Base-by-base conservation (phyloP, 2,329 filamentous ascomycete genomes). In the Diplodia seriata region DNA sequence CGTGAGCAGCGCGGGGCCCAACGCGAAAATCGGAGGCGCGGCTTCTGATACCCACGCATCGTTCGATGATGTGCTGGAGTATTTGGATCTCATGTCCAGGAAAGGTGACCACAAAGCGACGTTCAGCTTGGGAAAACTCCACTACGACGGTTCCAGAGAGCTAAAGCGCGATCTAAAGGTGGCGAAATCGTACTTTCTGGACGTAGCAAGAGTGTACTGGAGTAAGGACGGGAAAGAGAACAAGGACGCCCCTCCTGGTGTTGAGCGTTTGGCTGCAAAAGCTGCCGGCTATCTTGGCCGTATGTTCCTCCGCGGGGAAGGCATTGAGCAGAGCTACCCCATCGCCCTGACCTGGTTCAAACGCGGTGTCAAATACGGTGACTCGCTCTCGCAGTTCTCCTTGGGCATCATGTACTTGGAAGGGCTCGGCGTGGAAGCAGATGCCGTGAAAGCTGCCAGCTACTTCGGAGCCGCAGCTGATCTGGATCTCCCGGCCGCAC, bases 11-110 rank as follows among this genome's bases (percentile, higher is more conserved):
- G 91, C 95, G 0, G 95, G 95, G 4, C 85, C 87, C 68, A 94
- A 97, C 76, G 93, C 93, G 4, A 86, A 90, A 74, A 89, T 89
- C 70, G 87, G 89, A 23, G 88, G 89, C 67, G 86, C 89, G 1
- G 90, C 91, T 71, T 92, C 92, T 2, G 91, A 95, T 75, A 88
- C 91, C 0, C 91, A 97, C 74, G 93, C 93, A 1, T 91, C 92
- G 18, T 87, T 97, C 68, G 93, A 97, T 73, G 94, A 99, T 78
- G 91, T 98, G 18, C 88, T 99, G 69, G 95, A 99, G 76, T 99
- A 97, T 73, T 84, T 97, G 71, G 92, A 97, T 73, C 85, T 97
- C 51, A 90, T 97, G 85, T 93, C 93, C 6, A 89, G 94, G 69
- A 97, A 97, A 76, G 93, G 94, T 12, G 93, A 97, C 74, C 87